Conservation (phyloP, 192 early-diverging fungal genomes). For the Rhizophagus sp. region DNA sequence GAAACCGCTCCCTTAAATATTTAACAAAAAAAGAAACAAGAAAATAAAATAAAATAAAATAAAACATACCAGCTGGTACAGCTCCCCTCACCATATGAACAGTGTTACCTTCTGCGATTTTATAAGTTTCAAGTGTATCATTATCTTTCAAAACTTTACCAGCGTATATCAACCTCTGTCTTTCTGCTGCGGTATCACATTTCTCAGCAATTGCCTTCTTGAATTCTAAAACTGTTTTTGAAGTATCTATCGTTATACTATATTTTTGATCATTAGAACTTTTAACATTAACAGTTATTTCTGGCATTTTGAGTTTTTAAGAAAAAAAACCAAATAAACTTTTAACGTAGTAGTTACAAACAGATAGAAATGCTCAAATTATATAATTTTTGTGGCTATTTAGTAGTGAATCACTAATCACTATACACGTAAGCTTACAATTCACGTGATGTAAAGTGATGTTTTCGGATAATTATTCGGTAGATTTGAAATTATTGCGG, state of each 20-base stretch:
- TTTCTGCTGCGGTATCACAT: slow-evolving; percentile 62
- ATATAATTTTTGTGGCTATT: not conserved
- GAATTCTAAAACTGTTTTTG: slow-evolving; percentile 68
- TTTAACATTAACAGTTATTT: slow-evolving; percentile 74
- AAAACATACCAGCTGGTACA: slow-evolving; percentile 39
- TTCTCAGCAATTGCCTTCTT: slow-evolving; percentile 73
- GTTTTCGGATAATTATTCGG: too few species aligned
- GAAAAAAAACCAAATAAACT: not conserved
- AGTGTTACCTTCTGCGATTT: slow-evolving; percentile 83
- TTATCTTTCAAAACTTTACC: slow-evolving; percentile 93
- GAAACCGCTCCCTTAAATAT: not conserved
- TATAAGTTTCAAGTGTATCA: slow-evolving; percentile 76
- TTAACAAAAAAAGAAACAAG: too few species aligned
- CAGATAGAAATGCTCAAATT: not conserved
- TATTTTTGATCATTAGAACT: slow-evolving; percentile 73
- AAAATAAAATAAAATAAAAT: not conserved
- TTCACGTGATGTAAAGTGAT: too few species aligned
- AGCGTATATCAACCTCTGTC: slow-evolving; percentile 90
- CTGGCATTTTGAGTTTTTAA: slow-evolving; percentile 13
- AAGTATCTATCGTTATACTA: slow-evolving; percentile 57
- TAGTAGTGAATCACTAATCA: too few species aligned
- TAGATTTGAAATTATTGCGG: too few species aligned
- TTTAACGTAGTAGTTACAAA: not conserved
- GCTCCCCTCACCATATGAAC: slow-evolving; percentile 88
- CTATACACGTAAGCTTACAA: too few species aligned